Evolutionary conservation across 441 rosid genomes (phyloP).

Genomic region (Capsella rubella): DNA sequence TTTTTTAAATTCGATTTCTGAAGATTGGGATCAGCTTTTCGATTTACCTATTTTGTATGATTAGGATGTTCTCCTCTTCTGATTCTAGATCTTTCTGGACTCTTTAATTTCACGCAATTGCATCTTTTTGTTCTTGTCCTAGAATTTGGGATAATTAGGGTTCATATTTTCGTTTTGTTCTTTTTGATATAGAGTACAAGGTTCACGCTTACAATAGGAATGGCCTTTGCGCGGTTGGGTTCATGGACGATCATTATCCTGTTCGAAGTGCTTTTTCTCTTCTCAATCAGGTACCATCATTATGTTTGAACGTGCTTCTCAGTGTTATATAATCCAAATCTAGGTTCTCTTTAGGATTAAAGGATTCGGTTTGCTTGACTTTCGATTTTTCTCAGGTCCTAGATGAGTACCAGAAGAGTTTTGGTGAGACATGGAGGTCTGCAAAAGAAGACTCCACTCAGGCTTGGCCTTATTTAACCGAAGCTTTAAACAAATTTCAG

Average conservation of each 20-base stretch:
- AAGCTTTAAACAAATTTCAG: conserved; percentile 87
- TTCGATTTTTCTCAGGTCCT: conserved; percentile 57
- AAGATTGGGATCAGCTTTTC: conserved; percentile 18
- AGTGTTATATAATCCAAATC: not conserved
- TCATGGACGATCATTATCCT: conserved; percentile 96
- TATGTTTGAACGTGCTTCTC: not conserved
- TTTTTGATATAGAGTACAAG: conserved; percentile 67
- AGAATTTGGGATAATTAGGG: conserved; percentile 38
- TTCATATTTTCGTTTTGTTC: not conserved
- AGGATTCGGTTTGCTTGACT: not conserved
- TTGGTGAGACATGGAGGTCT: conserved; percentile 88
- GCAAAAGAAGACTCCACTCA: conserved; percentile 62
- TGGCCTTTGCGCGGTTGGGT: conserved; percentile 86
- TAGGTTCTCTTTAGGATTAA: not conserved
- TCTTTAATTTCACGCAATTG: conserved; percentile 29
- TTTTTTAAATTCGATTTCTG: not conserved
- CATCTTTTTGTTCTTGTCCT: conserved; percentile 2
- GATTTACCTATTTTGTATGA: not conserved
- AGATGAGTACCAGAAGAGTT: conserved; percentile 93
- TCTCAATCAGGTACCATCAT: conserved; percentile 71
- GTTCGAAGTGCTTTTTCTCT: conserved; percentile 94
- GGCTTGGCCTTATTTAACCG: conserved; percentile 86
- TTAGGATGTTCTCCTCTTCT: not conserved
- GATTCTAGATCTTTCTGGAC: conserved; percentile 10
- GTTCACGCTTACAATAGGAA: conserved; percentile 87